A percentile compares a stretch with the other conserved stretches of the same genome.
Evolutionary conservation across 768 basidiomycete species (phyloP).

Genomic region (Mycena vitilis): DNA sequence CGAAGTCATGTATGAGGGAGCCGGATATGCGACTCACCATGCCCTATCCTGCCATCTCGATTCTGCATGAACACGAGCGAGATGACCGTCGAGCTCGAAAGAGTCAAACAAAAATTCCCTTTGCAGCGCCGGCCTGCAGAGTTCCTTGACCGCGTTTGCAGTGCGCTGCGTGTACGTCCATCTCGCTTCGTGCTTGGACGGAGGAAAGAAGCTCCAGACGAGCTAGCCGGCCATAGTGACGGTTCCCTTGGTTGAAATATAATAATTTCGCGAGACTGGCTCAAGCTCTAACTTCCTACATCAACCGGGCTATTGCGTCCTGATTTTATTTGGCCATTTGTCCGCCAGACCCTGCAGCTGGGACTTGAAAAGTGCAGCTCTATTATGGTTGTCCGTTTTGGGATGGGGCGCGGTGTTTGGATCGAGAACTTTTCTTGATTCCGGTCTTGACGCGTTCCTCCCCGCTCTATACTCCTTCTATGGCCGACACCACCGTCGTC

Average conservation of each 20-base stretch:
- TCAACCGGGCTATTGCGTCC: not conserved
- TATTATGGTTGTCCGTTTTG: not conserved
- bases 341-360: not conserved
- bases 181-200: too few species aligned
- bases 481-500: conserved; percentile 36
- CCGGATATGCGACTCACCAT: too few species aligned
- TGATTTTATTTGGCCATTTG: not conserved
- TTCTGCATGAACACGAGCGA: too few species aligned
- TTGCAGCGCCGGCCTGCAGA: too few species aligned
- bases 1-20: too few species aligned
- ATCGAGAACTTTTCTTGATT: not conserved
- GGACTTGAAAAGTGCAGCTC: not conserved
- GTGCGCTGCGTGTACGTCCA: too few species aligned
- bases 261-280: not conserved
- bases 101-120: too few species aligned
- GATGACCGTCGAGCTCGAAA: too few species aligned
- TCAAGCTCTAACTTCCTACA: conserved; percentile 17
- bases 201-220: too few species aligned
- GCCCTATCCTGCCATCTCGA: too few species aligned
- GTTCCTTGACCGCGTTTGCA: too few species aligned
- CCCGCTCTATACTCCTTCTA: conserved; percentile 10
- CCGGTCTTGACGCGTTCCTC: not conserved
- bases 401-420: not conserved
- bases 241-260: conserved; percentile 16
- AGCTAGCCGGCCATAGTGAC: conserved; percentile 11